These are phyloP conservation scores for Diplodia mutila DNA, from an alignment of 2,329 filamentous ascomycete genomes.

Conservation along the genomic window DNA sequence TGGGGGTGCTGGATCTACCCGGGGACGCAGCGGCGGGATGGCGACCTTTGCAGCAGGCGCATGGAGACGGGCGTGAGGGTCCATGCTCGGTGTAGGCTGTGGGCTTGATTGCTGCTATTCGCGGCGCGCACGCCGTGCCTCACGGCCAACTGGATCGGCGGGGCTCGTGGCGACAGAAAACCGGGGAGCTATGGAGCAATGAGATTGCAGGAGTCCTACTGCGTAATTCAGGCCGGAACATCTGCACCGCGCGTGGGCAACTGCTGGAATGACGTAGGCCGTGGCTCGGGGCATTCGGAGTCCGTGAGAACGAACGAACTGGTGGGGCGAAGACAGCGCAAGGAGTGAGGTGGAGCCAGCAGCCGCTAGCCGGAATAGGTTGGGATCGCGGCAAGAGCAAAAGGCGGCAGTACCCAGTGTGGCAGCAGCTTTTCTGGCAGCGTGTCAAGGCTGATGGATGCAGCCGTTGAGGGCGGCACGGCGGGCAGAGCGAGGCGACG, in stretches of 20 bases:
- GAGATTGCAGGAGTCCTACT: no score
- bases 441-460: no score
- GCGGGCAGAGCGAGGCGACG: no score
- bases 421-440: no score
- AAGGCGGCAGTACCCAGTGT: no score
- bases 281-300: not conserved
- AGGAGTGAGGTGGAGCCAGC: no score
- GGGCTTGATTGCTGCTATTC: not conserved
- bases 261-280: not conserved
- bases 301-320: not conserved
- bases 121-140: not conserved
- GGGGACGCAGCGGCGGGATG: conserved; percentile 35
- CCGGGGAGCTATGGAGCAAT: not conserved
- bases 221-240: not conserved
- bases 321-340: no score
- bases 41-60: conserved; percentile 30
- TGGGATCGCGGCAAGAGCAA: no score
- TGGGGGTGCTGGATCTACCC: conserved; percentile 28
- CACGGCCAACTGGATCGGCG: not conserved
- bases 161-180: not conserved
- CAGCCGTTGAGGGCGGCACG: no score
- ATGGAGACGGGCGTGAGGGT: not conserved
- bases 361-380: no score
- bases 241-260: not conserved
- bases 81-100: not conserved